Conservation (phyloP, 2,329 filamentous ascomycete species). For the Fusarium oxysporum region DNA sequence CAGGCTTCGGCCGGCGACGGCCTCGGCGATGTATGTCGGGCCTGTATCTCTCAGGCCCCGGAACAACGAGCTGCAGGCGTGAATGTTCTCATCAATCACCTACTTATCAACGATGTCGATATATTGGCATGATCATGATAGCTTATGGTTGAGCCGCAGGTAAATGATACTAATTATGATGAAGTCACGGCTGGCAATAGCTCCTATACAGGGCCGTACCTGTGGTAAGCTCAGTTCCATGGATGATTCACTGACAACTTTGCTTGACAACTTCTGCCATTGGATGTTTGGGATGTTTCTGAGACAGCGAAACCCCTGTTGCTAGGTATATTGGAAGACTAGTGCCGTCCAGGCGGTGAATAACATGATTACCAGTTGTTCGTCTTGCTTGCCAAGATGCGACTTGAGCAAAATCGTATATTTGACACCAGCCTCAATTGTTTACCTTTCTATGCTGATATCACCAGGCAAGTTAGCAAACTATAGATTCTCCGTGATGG, state of each 20-base stretch:
- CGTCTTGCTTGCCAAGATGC: constrained; percentile 4
- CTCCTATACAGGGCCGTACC: not conserved
- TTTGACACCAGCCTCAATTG: not conserved
- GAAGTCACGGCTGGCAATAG: not conserved
- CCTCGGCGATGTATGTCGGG: constrained; percentile 17
- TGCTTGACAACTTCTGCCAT: constrained; percentile 7
- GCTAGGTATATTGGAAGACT: not conserved
- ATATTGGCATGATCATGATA: not conserved
- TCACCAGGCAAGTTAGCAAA: not conserved
- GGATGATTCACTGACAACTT: not conserved
- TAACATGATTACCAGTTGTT: not conserved
- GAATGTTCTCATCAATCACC: not conserved
- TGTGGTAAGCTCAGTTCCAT: constrained; percentile 11
- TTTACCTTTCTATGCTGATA: not conserved
- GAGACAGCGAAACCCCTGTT: constrained; percentile 19
- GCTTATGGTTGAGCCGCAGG: not conserved
- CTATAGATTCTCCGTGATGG: not conserved
- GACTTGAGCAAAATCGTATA: not conserved
- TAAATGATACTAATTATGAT: not conserved
- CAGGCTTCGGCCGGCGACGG: constrained; percentile 20
- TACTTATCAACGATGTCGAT: not conserved
- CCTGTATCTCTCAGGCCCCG: not conserved
- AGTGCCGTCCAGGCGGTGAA: constrained; percentile 25
- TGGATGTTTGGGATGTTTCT: constrained; percentile 11
- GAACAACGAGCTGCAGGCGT: not conserved